Base-by-base conservation (phyloP, 345 rosid genomes). In the Hibiscus syriacus region DNA sequence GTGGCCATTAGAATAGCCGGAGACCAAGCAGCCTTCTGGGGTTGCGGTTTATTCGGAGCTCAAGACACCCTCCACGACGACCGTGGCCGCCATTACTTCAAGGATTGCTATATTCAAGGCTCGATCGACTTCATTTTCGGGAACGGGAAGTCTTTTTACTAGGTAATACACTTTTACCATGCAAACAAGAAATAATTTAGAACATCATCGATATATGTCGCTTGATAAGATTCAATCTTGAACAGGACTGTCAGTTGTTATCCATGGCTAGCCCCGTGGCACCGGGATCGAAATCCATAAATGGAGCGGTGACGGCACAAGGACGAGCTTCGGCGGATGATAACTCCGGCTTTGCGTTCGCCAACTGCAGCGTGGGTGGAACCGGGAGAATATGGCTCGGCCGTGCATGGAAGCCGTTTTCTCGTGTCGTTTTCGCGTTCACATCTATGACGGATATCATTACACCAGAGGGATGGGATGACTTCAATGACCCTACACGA, bases 61-160 rank as follows among this genome's bases (percentile, higher is more conserved):
- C 99, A 93, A 79, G 97, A 93, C 71, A 93, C 97, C 0, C 96
- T 93, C 60, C 99, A 89, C 69, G 97, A 91, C 25, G 99, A 93
- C 25, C 72, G 45, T 27, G 97, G 57, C 29, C 57, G 57, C 57
- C 57, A 54, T 54, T 54, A 54, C 57, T 54, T 54, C 30, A 23
- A 54, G 77, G 92, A 93, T 56, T 93, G 99, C 61, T 87, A 87
- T 48, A 89, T 93, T 53, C 98, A 93, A 78, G 97, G 99, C 22
- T 91, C 99, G 32, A 94, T 94, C 58, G 97, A 94, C 73, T 91
- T 93, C 82, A 85, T 93, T 49, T 91, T 91, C 14, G 97, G 99
- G 64, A 76, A 91, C 41, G 97, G 85, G 3, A 86, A 82, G 70
- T 91, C 99, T 2, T 76, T 94, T 2, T 89, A 90, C 34, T 86